A percentile compares a stretch with the other conserved stretches of the same genome.
phyloP scores from a whole-genome alignment of 768 basidiomycete species.

The Leccinum subtestaceum region DNA sequence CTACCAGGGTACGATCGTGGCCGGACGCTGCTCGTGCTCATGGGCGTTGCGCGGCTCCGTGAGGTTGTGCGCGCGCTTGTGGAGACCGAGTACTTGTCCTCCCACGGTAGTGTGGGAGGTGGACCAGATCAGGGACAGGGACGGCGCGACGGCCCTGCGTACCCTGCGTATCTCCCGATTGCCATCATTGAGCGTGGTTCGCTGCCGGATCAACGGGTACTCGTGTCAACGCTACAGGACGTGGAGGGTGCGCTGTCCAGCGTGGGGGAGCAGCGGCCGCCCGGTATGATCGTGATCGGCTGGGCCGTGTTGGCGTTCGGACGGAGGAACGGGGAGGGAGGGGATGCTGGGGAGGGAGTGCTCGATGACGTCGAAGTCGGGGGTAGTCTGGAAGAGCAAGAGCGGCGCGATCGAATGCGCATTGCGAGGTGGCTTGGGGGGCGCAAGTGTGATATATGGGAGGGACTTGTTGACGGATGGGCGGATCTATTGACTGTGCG shows the following conservation, averaged over 20 bases:
- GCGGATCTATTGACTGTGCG: conserved; percentile 16
- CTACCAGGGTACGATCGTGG: conserved; percentile 86
- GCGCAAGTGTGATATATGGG: conserved; percentile 57
- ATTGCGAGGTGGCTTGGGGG: conserved; percentile 59
- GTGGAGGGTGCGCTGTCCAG: conserved; percentile 70
- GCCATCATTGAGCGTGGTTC: conserved; percentile 95
- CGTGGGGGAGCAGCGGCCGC: conserved; percentile 84
- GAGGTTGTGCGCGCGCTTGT: conserved; percentile 66
- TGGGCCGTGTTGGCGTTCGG: conserved; percentile 80
- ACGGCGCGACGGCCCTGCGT: conserved; percentile 53
- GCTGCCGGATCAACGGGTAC: conserved; percentile 86
- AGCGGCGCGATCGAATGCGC: conserved; percentile 37
- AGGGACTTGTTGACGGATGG: conserved; percentile 57
- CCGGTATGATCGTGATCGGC: conserved; percentile 94
- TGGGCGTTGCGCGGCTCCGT: conserved; percentile 88
- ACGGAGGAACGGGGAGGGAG: conserved; percentile 39
- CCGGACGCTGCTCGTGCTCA: conserved; percentile 81
- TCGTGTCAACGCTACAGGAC: conserved; percentile 72
- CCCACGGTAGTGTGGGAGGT: no score
- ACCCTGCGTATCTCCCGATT: conserved; percentile 78
- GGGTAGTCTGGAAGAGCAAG: conserved; percentile 11
- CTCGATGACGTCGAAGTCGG: conserved; percentile 53
- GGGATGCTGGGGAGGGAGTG: conserved; percentile 57
- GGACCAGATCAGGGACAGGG: conserved; percentile 8
- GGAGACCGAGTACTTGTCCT: conserved; percentile 5